phyloP scores from a whole-genome alignment of 2,329 filamentous ascomycete genomes.

The Nemania sp. region DNA sequence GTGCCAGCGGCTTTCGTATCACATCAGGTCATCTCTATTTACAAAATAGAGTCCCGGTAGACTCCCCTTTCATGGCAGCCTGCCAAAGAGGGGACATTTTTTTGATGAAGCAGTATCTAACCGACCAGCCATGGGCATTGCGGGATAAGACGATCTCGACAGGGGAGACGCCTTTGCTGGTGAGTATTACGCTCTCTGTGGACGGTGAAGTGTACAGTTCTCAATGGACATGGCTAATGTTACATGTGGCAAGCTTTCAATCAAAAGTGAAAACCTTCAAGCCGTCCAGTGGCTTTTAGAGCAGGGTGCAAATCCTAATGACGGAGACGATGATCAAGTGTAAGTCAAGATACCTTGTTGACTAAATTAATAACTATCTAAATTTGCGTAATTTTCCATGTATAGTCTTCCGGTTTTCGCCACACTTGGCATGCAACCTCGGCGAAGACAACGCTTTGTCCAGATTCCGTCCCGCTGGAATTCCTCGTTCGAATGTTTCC shows the following conservation, averaged over 20 bases:
- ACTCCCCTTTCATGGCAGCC: slow-evolving; percentile 7
- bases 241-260: not conserved
- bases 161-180: slow-evolving; percentile 13
- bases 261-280: not conserved
- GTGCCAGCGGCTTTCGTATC: not conserved
- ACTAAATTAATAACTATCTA: no score
- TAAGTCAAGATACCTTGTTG: not conserved
- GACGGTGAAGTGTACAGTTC: not conserved
- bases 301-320: not conserved
- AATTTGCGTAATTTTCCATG: not conserved
- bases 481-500: not conserved
- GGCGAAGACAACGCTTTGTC: not conserved
- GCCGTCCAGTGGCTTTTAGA: slow-evolving; percentile 6
- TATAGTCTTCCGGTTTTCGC: slow-evolving; percentile 11
- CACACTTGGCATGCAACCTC: not conserved
- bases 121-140: slow-evolving; percentile 8
- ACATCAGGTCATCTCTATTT: not conserved
- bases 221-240: not conserved
- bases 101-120: slow-evolving; percentile 10
- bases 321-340: slow-evolving; percentile 15
- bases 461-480: not conserved
- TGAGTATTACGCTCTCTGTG: not conserved
- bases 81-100: not conserved
- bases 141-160: not conserved
- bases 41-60: slow-evolving; percentile 9